A percentile compares a stretch with the other conserved stretches of the same genome.
phyloP scores from a whole-genome alignment of 805 yeast genomes.

The Teunomyces lycoperdinae region DNA sequence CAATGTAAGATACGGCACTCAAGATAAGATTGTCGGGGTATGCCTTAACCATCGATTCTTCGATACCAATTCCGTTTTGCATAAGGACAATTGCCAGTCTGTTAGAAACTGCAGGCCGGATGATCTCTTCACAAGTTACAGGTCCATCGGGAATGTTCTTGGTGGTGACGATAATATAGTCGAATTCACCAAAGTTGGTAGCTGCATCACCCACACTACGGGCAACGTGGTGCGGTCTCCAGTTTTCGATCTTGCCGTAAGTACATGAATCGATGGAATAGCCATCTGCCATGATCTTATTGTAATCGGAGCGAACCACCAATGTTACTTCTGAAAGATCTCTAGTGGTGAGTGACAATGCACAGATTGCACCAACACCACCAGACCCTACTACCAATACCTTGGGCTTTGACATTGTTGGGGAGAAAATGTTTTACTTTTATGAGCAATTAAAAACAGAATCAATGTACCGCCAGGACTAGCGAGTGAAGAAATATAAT shows the following conservation, averaged over 20 bases:
- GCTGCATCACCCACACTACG: slow-evolving; percentile 46
- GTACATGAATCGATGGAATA: slow-evolving; percentile 59
- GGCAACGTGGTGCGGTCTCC: slow-evolving; percentile 52
- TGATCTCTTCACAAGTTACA: slow-evolving; percentile 40
- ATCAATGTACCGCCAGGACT: too few species aligned
- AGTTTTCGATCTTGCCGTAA: slow-evolving; percentile 53
- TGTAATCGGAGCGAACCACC: slow-evolving; percentile 66
- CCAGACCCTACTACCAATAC: slow-evolving; percentile 77
- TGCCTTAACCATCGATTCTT: slow-evolving; percentile 25
- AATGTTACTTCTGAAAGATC: slow-evolving; percentile 54
- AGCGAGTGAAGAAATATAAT: too few species aligned
- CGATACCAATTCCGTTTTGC: slow-evolving; percentile 42
- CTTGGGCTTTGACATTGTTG: slow-evolving; percentile 10
- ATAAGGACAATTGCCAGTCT: slow-evolving; percentile 31
- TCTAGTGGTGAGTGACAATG: slow-evolving; percentile 54
- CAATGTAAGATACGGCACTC: slow-evolving; percentile 36
- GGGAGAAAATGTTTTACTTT: too few species aligned
- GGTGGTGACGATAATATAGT: slow-evolving; percentile 37
- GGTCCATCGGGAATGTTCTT: slow-evolving; percentile 37
- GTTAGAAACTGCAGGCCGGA: slow-evolving; percentile 20
- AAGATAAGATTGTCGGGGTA: slow-evolving; percentile 34
- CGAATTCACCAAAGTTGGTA: slow-evolving; percentile 26
- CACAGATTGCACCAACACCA: slow-evolving; percentile 81
- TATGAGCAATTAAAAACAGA: too few species aligned
- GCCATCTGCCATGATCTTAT: slow-evolving; percentile 49